Evolutionary conservation across 176 grass and related monocot genomes (phyloP).

Genomic region (Aegilops longissima): DNA sequence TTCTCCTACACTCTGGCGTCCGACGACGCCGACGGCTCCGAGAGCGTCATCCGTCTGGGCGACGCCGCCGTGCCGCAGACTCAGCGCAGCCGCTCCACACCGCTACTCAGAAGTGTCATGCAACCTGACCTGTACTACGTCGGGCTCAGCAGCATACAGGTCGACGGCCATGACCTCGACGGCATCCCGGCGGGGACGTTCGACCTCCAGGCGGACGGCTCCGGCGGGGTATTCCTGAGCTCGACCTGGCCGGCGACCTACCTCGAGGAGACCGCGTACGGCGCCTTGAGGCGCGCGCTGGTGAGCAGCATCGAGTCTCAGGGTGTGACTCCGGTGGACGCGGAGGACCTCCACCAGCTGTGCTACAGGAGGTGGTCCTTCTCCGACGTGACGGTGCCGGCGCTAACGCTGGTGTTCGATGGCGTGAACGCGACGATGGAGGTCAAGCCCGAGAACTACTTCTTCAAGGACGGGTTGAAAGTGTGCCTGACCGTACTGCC

Average conservation of each 20-base stretch:
- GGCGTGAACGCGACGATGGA: not conserved
- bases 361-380: not conserved
- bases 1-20: constrained; percentile 27
- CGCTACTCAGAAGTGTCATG: not conserved
- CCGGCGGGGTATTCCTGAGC: constrained; percentile 27
- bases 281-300: not conserved
- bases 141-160: not conserved
- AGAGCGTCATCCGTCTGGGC: constrained; percentile 3
- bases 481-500: constrained; percentile 22
- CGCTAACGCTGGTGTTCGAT: not conserved
- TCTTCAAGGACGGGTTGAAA: not conserved
- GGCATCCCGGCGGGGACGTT: not conserved
- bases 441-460: not conserved
- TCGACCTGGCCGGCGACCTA: constrained; percentile 22
- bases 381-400: not conserved
- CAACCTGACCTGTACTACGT: not conserved
- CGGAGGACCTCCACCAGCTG: not conserved
- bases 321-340: not conserved
- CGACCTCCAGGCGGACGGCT: constrained; percentile 4
- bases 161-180: not conserved
- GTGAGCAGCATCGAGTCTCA: not conserved
- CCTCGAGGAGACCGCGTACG: constrained; percentile 22
- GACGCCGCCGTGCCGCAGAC: not conserved
- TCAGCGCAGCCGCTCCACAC: not conserved
- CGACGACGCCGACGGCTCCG: not conserved